These are phyloP conservation scores for Galeopsis tetrahit DNA, from an alignment of 257 asterid species.

Conservation along the genomic window DNA sequence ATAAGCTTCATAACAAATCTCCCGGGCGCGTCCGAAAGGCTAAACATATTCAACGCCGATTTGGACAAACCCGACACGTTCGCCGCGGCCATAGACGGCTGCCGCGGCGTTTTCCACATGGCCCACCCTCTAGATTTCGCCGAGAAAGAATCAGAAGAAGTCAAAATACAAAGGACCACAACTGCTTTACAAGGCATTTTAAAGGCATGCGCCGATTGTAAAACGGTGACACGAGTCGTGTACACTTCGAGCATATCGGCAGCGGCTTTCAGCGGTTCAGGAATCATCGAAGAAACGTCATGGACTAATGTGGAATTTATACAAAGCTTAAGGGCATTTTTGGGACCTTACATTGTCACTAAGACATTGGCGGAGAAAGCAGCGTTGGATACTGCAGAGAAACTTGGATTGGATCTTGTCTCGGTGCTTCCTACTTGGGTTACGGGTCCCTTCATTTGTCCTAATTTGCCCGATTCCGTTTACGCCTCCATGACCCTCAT, in stretches of 20 bases:
- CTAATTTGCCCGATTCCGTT: constrained; percentile 51
- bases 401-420: constrained; percentile 60
- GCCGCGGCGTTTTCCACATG: constrained; percentile 70
- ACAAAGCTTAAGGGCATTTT: constrained; percentile 32
- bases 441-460: constrained; percentile 64
- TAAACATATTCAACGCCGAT: constrained; percentile 61
- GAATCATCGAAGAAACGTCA: constrained; percentile 37
- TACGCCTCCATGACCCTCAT: constrained; percentile 46
- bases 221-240: constrained; percentile 57
- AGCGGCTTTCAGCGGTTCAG: constrained; percentile 27
- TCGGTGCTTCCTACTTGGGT: constrained; percentile 53
- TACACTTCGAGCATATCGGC: constrained; percentile 57
- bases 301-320: constrained; percentile 51
- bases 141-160: constrained; percentile 54
- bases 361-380: constrained; percentile 61
- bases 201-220: constrained; percentile 48
- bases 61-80: constrained; percentile 57
- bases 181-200: constrained; percentile 47
- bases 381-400: constrained; percentile 51
- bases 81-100: constrained; percentile 55
- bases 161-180: constrained; percentile 34
- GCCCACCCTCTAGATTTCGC: constrained; percentile 71
- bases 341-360: constrained; percentile 50
- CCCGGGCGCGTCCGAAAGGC: constrained; percentile 58
- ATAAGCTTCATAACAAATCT: constrained; percentile 57